Percentiles rank a stretch among this genome's conserved stretches.
Conservation (phyloP, 1,139 yeast genomes). For the Saccharomyces hybrid region DNA sequence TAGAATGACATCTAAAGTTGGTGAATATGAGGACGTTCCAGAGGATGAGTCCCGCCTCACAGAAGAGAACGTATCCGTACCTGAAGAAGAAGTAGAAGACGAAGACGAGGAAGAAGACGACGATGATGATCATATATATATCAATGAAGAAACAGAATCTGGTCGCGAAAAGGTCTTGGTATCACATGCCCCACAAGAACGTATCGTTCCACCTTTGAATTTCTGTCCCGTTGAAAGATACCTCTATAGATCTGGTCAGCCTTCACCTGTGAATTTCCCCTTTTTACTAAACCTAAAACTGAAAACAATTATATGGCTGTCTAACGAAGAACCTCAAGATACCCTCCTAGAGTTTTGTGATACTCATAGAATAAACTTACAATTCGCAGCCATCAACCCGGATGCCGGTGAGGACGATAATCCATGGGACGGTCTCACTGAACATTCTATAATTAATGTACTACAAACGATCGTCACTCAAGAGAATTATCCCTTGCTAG, state of each 20-base stretch:
- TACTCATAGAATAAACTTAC: slow-evolving; percentile 54
- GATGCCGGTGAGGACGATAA: slow-evolving; percentile 70
- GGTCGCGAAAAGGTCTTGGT: slow-evolving; percentile 26
- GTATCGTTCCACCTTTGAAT: slow-evolving; percentile 88
- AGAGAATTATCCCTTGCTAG: slow-evolving; percentile 73
- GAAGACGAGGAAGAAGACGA: slow-evolving; percentile 21
- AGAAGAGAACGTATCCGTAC: background rate
- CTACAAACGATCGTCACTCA: slow-evolving; percentile 64
- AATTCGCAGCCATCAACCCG: slow-evolving; percentile 51
- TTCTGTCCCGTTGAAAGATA: slow-evolving; percentile 90
- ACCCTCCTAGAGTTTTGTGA: slow-evolving; percentile 77
- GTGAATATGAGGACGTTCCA: background rate
- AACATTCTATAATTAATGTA: slow-evolving; percentile 71
- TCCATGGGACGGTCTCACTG: slow-evolving; percentile 97
- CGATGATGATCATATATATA: slow-evolving; percentile 25
- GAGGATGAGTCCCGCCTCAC: background rate
- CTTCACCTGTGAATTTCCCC: slow-evolving; percentile 89
- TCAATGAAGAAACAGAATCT: slow-evolving; percentile 30
- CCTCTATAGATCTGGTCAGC: slow-evolving; percentile 87
- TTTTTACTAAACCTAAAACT: slow-evolving; percentile 68
- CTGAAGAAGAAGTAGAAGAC: slow-evolving; percentile 8
- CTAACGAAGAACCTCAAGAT: slow-evolving; percentile 92
- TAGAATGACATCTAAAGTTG: background rate
- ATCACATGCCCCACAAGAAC: slow-evolving; percentile 43
- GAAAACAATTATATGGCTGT: slow-evolving; percentile 84